Conservation (phyloP, 495 filamentous ascomycete species). For the Tetracladium setigerum region DNA sequence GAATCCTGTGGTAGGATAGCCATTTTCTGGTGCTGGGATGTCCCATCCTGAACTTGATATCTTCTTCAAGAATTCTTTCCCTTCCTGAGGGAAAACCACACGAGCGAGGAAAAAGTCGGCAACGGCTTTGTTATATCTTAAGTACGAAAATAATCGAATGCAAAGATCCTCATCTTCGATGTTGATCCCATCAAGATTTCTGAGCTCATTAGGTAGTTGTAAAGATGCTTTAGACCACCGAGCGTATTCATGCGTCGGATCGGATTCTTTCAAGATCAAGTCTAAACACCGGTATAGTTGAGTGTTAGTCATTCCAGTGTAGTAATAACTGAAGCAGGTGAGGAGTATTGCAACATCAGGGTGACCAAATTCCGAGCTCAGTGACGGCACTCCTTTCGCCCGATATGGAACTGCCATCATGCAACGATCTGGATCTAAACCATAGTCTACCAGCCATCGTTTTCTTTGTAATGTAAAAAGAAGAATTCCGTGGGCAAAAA, state of each 20-base stretch:
- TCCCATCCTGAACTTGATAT: constrained; percentile 64
- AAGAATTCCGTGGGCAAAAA: constrained; percentile 49
- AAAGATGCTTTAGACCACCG: constrained; percentile 35
- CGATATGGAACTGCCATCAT: constrained; percentile 59
- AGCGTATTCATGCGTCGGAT: constrained; percentile 49
- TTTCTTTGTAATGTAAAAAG: constrained; percentile 45
- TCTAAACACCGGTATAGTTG: no score
- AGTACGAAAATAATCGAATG: constrained; percentile 36
- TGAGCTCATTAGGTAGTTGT: constrained; percentile 28
- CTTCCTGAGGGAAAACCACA: constrained; percentile 55
- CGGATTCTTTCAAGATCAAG: constrained; percentile 36
- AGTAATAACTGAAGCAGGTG: constrained; percentile 61
- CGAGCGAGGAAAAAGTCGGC: constrained; percentile 56
- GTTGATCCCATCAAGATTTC: constrained; percentile 46
- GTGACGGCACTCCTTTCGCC: constrained; percentile 56
- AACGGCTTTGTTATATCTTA: constrained; percentile 40
- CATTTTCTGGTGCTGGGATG: constrained; percentile 37
- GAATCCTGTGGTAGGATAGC: constrained; percentile 49
- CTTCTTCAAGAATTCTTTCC: constrained; percentile 53
- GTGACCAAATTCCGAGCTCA: constrained; percentile 61
- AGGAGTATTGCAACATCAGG: constrained; percentile 59
- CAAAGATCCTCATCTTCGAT: constrained; percentile 40
- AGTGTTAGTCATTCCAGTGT: constrained; percentile 44
- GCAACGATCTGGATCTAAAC: constrained; percentile 40
- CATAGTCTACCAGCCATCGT: constrained; percentile 59